Evolutionary conservation across 441 rosid species (phyloP).

Genomic region (Omphalea diandra): DNA sequence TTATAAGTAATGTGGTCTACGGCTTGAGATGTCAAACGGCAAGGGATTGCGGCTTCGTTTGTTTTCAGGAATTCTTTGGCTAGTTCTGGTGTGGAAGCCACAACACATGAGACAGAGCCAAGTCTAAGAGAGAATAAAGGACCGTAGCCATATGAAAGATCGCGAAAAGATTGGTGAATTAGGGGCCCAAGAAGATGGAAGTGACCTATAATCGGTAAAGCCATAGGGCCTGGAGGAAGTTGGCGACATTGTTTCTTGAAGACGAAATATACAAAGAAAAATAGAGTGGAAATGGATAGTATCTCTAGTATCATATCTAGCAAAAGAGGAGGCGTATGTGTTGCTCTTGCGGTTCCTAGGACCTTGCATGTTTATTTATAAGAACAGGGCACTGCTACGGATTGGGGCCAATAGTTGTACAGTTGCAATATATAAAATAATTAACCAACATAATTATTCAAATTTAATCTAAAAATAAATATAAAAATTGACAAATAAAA

Average conservation of each 20-base stretch:
- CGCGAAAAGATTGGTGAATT: constrained; percentile 29
- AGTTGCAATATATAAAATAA: too few relatives aligned
- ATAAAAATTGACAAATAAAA: too few relatives aligned
- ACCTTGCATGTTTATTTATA: too few relatives aligned
- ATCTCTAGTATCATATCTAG: too few relatives aligned
- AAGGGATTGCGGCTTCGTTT: constrained; percentile 26
- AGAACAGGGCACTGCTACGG: too few relatives aligned
- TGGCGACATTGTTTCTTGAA: background rate
- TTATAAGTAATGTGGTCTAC: constrained; percentile 32
- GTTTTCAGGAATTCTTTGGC: constrained; percentile 37
- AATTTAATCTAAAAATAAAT: too few relatives aligned
- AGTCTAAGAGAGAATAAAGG: constrained; percentile 28
- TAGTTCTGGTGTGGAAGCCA: constrained; percentile 34
- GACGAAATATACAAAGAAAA: background rate
- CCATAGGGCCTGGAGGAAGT: constrained; percentile 35
- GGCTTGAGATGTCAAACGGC: constrained; percentile 26
- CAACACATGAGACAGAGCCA: constrained; percentile 32
- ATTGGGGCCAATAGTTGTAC: too few relatives aligned
- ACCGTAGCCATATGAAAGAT: constrained; percentile 26
- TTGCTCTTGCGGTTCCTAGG: too few relatives aligned
- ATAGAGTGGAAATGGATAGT: background rate
- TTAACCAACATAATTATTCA: too few relatives aligned
- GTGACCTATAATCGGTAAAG: constrained; percentile 41
- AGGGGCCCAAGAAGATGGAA: constrained; percentile 39
- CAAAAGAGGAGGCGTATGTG: too few relatives aligned